These are phyloP conservation scores for Pseudogymnoascus sp. DNA, from an alignment of 2,329 filamentous ascomycete species.

Conservation along the genomic window DNA sequence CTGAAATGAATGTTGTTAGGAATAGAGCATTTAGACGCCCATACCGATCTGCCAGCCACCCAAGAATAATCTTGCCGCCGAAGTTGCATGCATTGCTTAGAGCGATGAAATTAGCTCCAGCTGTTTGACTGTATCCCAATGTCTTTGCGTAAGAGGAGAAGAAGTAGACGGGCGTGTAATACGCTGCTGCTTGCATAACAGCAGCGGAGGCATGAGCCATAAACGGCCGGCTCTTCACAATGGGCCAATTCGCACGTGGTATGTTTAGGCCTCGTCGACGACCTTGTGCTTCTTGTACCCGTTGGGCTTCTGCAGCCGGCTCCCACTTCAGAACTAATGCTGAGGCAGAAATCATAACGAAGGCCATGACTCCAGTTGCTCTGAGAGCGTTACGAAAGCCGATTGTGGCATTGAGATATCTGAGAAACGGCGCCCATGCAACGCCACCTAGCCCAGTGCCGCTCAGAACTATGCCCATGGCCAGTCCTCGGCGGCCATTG, in stretches of 20 bases:
- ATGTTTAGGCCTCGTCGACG: constrained; percentile 15
- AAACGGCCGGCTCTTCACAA: constrained; percentile 31
- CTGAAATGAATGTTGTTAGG: constrained; percentile 26
- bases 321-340: constrained; percentile 14
- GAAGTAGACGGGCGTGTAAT: constrained; percentile 34
- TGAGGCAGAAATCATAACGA: constrained; percentile 23
- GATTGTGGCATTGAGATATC: constrained; percentile 18
- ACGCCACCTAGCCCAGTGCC: constrained; percentile 35
- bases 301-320: constrained; percentile 10
- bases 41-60: constrained; percentile 31
- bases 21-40: constrained; percentile 35
- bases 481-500: constrained; percentile 29
- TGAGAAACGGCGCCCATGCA: constrained; percentile 25
- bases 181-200: constrained; percentile 32
- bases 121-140: constrained; percentile 30
- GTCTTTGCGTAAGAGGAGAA: constrained; percentile 33
- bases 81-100: constrained; percentile 35
- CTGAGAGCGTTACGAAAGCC: constrained; percentile 34
- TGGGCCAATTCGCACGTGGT: constrained; percentile 30
- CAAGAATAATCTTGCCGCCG: constrained; percentile 32
- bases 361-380: constrained; percentile 28
- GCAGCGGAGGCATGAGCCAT: constrained; percentile 31
- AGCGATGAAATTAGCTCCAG: constrained; percentile 33
- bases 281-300: background rate
- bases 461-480: constrained; percentile 33